Base-by-base conservation (phyloP, 2,329 filamentous ascomycete genomes). In the Fusarium beomiforme region DNA sequence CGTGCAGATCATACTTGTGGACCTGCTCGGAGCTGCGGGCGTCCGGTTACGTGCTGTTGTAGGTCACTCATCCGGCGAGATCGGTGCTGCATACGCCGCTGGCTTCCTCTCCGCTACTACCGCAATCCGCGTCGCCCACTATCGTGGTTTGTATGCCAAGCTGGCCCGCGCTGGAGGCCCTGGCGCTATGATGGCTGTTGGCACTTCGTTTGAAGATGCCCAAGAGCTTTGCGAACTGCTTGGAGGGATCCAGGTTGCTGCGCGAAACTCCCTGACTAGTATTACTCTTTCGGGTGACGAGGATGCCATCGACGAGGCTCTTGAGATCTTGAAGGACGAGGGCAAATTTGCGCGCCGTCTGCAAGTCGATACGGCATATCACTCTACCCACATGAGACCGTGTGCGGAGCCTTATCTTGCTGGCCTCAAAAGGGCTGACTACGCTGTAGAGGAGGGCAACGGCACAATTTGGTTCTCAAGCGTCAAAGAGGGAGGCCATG, bases 51-150 rank as follows among this genome's bases (percentile, higher is more conserved):
- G 70, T 12, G 78, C 75, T 2, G 80, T 82, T 1, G 77, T 84
- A 8, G 84, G 83, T 1, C 84, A 86, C 60, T 84, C 82, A 0
- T 78, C 74, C 3, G 84, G 55, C 5, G 84, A 85, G 64, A 83
- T 85, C 39, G 83, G 78, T 0, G 84, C 83, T 2, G 83, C 83
- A 0, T 85, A 84, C 55, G 81, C 82, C 1, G 76, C 79, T 0
- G 82, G 83, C 2, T 64, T 72, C 3, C 62, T 85, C 8, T 75
- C 79, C 0, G 72, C 78, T 2, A 62, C 75, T 16, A 78, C 80
- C 7, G 83, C 83, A 9, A 59, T 59, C 23, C 26, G 23, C 13
- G 31, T 43, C 9, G 57, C 57, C 13, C 21, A 80, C 83, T 54
- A 75, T 72, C 10, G 71, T 78, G 1, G 81, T 6, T 16, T 55